Conservation (phyloP, 345 rosid species). For the Mercurialis annua region DNA sequence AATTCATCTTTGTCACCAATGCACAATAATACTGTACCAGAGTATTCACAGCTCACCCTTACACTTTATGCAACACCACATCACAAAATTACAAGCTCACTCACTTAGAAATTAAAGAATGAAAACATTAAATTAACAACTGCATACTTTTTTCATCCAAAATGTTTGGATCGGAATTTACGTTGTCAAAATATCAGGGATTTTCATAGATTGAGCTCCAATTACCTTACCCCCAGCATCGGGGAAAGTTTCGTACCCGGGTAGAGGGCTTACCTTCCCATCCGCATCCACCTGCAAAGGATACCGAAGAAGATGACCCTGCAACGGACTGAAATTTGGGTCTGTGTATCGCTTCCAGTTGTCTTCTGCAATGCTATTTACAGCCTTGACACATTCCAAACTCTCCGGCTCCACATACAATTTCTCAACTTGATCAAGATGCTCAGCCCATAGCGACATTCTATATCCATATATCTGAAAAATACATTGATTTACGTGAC, state of each 20-base stretch:
- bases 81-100: background rate
- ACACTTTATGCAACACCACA: background rate
- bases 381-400: constrained; percentile 55
- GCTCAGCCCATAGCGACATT: constrained; percentile 95
- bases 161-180: constrained; percentile 19
- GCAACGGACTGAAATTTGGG: constrained; percentile 27
- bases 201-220: constrained; percentile 48
- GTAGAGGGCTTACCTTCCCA: constrained; percentile 59
- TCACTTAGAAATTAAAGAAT: background rate
- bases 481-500: background rate
- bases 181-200: constrained; percentile 77
- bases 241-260: constrained; percentile 65
- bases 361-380: constrained; percentile 49
- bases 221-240: constrained; percentile 82
- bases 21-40: background rate
- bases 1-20: background rate
- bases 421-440: constrained; percentile 48
- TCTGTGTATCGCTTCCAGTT: constrained; percentile 66
- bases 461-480: constrained; percentile 82
- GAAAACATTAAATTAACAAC: background rate
- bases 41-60: background rate
- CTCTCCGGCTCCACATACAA: constrained; percentile 48
- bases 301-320: constrained; percentile 88
- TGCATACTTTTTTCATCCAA: background rate
- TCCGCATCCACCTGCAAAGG: constrained; percentile 53